Evolutionary conservation across 2,329 filamentous ascomycete species (phyloP).

Genomic region (Fusarium mexicanum): DNA sequence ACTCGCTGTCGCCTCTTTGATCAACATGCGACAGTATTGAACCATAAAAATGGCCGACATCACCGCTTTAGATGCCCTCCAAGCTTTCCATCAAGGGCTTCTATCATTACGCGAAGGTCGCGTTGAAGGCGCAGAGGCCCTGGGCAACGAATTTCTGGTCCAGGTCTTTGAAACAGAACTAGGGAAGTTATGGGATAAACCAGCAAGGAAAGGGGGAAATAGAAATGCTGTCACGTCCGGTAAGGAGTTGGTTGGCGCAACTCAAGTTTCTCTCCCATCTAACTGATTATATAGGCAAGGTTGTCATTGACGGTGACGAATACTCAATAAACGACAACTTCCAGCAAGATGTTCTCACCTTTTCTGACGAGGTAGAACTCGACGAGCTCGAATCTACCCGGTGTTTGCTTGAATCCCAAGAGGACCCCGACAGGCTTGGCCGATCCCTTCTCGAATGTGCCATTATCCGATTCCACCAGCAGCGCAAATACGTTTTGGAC

Average conservation of each 20-base stretch:
- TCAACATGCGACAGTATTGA: conserved; percentile 59
- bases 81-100: conserved; percentile 87
- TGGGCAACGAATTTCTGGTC: conserved; percentile 75
- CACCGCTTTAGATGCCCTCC: conserved; percentile 78
- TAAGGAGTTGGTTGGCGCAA: conserved; percentile 48
- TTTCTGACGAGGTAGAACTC: conserved; percentile 88
- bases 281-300: conserved; percentile 68
- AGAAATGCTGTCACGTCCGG: conserved; percentile 76
- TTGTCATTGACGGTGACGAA: conserved; percentile 76
- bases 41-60: conserved; percentile 73
- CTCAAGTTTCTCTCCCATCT: conserved; percentile 7
- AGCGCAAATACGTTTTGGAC: conserved; percentile 83
- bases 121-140: conserved; percentile 67
- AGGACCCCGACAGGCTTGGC: conserved; percentile 74
- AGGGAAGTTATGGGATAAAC: conserved; percentile 78
- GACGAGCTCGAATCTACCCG: conserved; percentile 88
- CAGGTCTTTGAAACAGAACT: conserved; percentile 78
- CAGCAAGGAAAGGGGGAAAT: conserved; percentile 77
- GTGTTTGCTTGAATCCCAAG: conserved; percentile 78
- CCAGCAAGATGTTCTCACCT: conserved; percentile 79
- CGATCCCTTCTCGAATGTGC: conserved; percentile 80
- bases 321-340: conserved; percentile 89
- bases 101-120: conserved; percentile 77
- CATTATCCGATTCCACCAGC: conserved; percentile 88
- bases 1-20: conserved; percentile 30